Percentiles rank a stretch among this genome's conserved stretches.
These are phyloP conservation scores for Cardamine occulta DNA, from an alignment of 345 rosid species.

Conservation along the genomic window DNA sequence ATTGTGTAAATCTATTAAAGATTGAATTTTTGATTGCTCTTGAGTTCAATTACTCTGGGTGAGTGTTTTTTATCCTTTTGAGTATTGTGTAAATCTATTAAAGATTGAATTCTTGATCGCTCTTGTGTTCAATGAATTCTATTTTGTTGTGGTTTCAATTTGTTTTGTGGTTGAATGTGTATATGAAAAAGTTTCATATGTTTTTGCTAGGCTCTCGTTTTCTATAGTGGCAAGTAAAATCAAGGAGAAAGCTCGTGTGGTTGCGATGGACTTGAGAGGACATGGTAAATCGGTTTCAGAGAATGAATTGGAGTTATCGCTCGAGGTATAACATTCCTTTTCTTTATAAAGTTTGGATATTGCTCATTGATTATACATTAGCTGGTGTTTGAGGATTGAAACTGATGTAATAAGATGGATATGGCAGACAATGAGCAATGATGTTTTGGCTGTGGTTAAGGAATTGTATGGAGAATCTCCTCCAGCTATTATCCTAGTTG, in stretches of 20 bases:
- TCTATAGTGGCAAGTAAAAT: conserved; percentile 72
- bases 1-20: neutral
- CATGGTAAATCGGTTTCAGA: conserved; percentile 85
- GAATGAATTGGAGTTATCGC: conserved; percentile 83
- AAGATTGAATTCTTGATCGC: neutral
- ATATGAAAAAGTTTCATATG: conserved; percentile 1
- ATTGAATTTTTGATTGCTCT: neutral
- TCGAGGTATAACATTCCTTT: conserved; percentile 57
- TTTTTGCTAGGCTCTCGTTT: conserved; percentile 76
- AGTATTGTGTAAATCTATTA: neutral
- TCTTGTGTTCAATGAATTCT: neutral
- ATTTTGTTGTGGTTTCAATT: conserved; percentile 1
- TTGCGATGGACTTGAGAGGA: conserved; percentile 94
- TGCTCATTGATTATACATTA: neutral
- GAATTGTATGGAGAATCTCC: conserved; percentile 84
- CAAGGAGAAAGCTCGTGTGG: conserved; percentile 87
- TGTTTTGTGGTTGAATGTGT: neutral
- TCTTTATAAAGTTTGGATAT: neutral
- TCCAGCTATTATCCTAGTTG: conserved; percentile 91
- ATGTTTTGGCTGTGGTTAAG: conserved; percentile 76
- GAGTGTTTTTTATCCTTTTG: conserved; percentile 18
- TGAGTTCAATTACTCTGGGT: conserved; percentile 95
- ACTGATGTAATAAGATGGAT: conserved; percentile 21
- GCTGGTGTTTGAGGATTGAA: conserved; percentile 5
- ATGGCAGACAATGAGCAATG: conserved; percentile 94